Percentiles rank a stretch among this genome's conserved stretches.
Evolutionary conservation across 2,329 filamentous ascomycete genomes (phyloP).

Genomic region (Arthroderma sp.): DNA sequence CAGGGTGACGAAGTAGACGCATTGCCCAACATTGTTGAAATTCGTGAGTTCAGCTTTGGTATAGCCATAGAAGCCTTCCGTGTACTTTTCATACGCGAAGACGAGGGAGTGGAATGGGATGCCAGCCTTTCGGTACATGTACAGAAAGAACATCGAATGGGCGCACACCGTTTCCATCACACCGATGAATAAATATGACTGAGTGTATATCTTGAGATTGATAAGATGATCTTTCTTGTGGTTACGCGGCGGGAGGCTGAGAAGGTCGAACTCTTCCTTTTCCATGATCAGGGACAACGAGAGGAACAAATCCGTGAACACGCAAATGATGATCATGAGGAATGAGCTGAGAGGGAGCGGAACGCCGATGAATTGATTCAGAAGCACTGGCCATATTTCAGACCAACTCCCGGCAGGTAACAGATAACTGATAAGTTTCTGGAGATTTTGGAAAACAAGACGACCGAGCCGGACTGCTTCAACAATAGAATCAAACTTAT

Average conservation of each 20-base stretch:
- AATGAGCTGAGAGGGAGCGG: constrained; percentile 63
- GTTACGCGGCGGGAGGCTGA: constrained; percentile 56
- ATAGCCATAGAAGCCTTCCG: constrained; percentile 41
- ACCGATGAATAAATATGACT: constrained; percentile 61
- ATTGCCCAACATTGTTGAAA: constrained; percentile 53
- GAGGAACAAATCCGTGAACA: constrained; percentile 65
- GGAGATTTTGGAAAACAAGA: constrained; percentile 63
- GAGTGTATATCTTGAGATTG: constrained; percentile 58
- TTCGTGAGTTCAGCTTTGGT: constrained; percentile 41
- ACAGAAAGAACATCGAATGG: constrained; percentile 57
- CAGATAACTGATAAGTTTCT: constrained; percentile 62
- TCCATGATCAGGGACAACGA: constrained; percentile 66
- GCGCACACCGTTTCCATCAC: constrained; percentile 48
- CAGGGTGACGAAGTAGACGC: constrained; percentile 70
- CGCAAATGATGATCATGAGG: constrained; percentile 44
- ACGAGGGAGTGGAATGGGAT: constrained; percentile 54
- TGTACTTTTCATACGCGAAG: constrained; percentile 51
- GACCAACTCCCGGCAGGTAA: constrained; percentile 60
- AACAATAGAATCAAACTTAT: constrained; percentile 59
- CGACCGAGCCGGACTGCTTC: constrained; percentile 61
- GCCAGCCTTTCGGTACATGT: constrained; percentile 44
- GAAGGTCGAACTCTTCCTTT: constrained; percentile 61
- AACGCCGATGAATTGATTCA: constrained; percentile 58
- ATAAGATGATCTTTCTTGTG: constrained; percentile 60
- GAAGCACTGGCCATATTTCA: constrained; percentile 59